Evolutionary conservation across 352 stramenopile genomes (phyloP), one percentile per base, ranked within the genome.

Genomic region (Achlya hypogyna): DNA sequence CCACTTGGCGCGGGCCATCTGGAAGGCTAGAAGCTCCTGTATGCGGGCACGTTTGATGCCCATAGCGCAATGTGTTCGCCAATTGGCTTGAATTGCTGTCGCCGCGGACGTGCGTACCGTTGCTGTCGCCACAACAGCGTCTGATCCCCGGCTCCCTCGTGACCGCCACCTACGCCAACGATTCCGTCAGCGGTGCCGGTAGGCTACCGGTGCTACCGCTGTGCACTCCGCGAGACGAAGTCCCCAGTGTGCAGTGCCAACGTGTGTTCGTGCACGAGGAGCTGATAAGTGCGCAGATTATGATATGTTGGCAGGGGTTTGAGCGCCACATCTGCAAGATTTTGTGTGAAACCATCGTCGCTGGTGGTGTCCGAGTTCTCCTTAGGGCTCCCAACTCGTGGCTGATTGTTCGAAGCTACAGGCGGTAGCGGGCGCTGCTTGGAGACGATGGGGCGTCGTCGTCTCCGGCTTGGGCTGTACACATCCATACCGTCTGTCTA

Each of bases 181-280:
- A 25, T 54, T 5, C 27, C 25, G 5, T 23, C 10, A 10, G 18
- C 23, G 29, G 10, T n/a, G 5, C 23, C 20, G 22, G 8, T 22
- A 56, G 0, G 0, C 16, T 23, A 1, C 22, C 29, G 31, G 14
- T n/a, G 35, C 0, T 31, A 67, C 60, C 60, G 51, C 16, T 22
- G 29, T 16, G 22, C 35, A 42, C 60, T 67, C 4, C 60, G 45
- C n/a, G 12, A n/a, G 29, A 67, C 43, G 25, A 67, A 67, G 28
- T 58, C 31, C 12, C 40, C 60, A 10, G 25, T 31, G 45, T 38
- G 29, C 14, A 67, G 18, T n/a, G 43, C 34, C 3, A 14, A 8
- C 5, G 51, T 58, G 32, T 60, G 51, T 9, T 32, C 32, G 2
- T 43, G 28, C 8, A 49, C 60, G 28, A 67, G 60, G 6, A 25